Evolutionary conservation across 768 basidiomycete genomes (phyloP).

Genomic region (Zangia roseola): DNA sequence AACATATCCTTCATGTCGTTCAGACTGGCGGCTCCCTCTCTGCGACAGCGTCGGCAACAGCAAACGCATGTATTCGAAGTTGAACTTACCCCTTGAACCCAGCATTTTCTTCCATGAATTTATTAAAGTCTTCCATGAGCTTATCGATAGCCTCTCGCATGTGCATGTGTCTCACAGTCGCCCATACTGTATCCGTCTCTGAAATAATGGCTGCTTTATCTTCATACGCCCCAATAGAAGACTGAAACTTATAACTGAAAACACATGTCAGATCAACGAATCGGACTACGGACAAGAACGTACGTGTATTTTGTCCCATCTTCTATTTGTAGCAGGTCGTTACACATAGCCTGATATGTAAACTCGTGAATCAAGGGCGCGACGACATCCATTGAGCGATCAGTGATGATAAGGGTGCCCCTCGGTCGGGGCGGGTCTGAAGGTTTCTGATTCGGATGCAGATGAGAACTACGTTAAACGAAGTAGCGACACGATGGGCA

Average conservation of each 20-base stretch:
- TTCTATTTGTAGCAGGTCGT: conserved; percentile 87
- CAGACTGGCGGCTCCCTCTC: conserved; percentile 80
- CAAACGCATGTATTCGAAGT: conserved; percentile 3
- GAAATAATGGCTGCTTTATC: conserved; percentile 85
- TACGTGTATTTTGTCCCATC: conserved; percentile 86
- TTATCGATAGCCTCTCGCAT: conserved; percentile 99
- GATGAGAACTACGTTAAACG: conserved; percentile 1
- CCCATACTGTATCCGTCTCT: conserved; percentile 89
- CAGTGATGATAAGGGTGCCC: conserved; percentile 85
- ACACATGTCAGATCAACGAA: neutral
- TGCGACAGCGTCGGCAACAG: conserved; percentile 23
- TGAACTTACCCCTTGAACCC: conserved; percentile 81
- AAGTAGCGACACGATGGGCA: conserved; percentile 4
- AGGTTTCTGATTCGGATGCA: conserved; percentile 41
- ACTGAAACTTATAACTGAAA: conserved; percentile 88
- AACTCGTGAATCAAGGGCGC: conserved; percentile 96
- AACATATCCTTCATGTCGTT: conserved; percentile 99
- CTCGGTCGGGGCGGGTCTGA: conserved; percentile 62
- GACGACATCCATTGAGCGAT: conserved; percentile 92
- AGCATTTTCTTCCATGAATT: conserved; percentile 91
- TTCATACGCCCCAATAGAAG: conserved; percentile 80
- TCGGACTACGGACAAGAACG: conserved; percentile 33
- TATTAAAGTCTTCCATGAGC: conserved; percentile 93
- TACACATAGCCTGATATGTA: conserved; percentile 99
- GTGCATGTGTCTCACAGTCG: conserved; percentile 92